A percentile compares a stretch with the other conserved stretches of the same genome.
Evolutionary conservation across 768 basidiomycete genomes (phyloP).

Genomic region (Hygrophoropsis aurantiaca): DNA sequence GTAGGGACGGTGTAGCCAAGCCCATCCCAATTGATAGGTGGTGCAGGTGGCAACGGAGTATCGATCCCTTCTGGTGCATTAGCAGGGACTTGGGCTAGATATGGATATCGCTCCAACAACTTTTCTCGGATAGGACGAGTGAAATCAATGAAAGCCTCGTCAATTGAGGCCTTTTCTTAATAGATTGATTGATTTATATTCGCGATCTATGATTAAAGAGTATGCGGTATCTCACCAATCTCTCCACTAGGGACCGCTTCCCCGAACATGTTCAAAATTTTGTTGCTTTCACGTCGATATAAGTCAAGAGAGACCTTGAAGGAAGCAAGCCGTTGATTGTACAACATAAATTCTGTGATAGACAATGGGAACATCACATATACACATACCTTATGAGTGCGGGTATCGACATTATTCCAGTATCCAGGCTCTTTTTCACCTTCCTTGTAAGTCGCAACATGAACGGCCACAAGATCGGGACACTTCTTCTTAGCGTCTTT

Average conservation of each 20-base stretch:
- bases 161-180: slow-evolving; percentile 94
- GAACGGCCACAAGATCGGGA: slow-evolving; percentile 80
- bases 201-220: background rate
- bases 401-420: slow-evolving; percentile 85
- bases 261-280: slow-evolving; percentile 82
- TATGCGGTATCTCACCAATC: slow-evolving; percentile 73
- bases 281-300: slow-evolving; percentile 87
- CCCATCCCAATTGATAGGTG: slow-evolving; percentile 58
- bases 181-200: slow-evolving; percentile 1
- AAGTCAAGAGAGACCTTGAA: slow-evolving; percentile 85
- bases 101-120: slow-evolving; percentile 72
- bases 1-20: slow-evolving; percentile 65
- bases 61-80: slow-evolving; percentile 73
- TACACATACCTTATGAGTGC: slow-evolving; percentile 83
- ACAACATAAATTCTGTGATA: slow-evolving; percentile 1
- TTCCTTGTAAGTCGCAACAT: slow-evolving; percentile 93
- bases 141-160: slow-evolving; percentile 95
- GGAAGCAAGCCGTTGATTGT: slow-evolving; percentile 1
- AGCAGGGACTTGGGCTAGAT: slow-evolving; percentile 68
- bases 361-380: background rate
- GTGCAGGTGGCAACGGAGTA: slow-evolving; percentile 73
- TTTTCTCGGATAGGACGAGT: slow-evolving; percentile 76
- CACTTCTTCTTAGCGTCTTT: slow-evolving; percentile 85
- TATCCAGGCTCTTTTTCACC: slow-evolving; percentile 87
- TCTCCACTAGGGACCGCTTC: slow-evolving; percentile 77